Evolutionary conservation across 441 rosid genomes (phyloP).

Genomic region (Adansonia rubrostipa): DNA sequence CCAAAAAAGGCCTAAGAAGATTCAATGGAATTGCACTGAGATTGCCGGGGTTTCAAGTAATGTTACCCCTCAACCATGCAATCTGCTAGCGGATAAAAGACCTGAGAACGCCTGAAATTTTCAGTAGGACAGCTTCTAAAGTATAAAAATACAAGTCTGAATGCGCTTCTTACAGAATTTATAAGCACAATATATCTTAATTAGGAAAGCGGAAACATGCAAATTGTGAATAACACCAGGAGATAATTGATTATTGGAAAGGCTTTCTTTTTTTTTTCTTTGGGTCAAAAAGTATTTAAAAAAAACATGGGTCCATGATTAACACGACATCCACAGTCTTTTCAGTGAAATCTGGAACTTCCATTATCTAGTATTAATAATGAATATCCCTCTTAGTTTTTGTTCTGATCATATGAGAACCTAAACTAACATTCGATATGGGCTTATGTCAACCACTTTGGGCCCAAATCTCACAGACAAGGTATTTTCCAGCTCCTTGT

Average conservation of each 20-base stretch:
- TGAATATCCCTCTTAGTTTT: constrained; percentile 18
- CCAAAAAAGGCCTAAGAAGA: constrained; percentile 50
- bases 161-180: constrained; percentile 38
- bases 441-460: not conserved
- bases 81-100: constrained; percentile 44
- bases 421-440: constrained; percentile 18
- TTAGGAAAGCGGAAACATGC: no score
- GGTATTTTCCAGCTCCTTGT: constrained; percentile 22
- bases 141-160: constrained; percentile 24
- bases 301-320: constrained; percentile 22
- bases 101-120: constrained; percentile 50
- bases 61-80: constrained; percentile 60
- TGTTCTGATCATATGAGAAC: constrained; percentile 23
- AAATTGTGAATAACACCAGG: no score
- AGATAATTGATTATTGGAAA: no score
- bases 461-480: constrained; percentile 22
- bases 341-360: no score
- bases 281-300: no score
- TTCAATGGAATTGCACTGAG: constrained; percentile 65
- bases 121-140: constrained; percentile 48
- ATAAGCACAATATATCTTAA: no score
- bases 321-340: constrained; percentile 22
- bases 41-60: constrained; percentile 53
- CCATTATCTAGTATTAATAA: constrained; percentile 14
- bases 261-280: no score